Conservation (phyloP, 2,329 filamentous ascomycete species). For the Elsinoe ampelina region DNA sequence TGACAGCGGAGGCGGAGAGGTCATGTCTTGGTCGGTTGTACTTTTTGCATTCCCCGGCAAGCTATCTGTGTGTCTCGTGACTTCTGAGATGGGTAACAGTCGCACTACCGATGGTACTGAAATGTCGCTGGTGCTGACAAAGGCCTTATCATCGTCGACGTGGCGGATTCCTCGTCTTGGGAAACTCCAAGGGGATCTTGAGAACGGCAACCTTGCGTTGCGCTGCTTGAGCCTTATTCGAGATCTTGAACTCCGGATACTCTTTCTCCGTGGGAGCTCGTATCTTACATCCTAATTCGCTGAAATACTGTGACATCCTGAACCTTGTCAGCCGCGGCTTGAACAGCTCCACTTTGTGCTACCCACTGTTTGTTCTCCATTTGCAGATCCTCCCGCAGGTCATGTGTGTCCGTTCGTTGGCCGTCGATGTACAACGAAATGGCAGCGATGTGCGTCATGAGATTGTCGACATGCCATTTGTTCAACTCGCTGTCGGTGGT, state of each 20-base stretch:
- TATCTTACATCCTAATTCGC: constrained; percentile 64
- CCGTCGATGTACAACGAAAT: constrained; percentile 64
- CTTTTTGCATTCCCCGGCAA: neutral
- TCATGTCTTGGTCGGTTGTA: neutral
- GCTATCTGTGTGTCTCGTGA: neutral
- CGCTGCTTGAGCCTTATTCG: constrained; percentile 48
- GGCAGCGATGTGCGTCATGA: constrained; percentile 64
- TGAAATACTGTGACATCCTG: constrained; percentile 58
- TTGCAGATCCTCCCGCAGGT: constrained; percentile 61
- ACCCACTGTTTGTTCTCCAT: constrained; percentile 56
- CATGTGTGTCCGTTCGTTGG: constrained; percentile 61
- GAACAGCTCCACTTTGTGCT: neutral
- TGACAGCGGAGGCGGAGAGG: neutral
- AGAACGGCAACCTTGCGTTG: constrained; percentile 61
- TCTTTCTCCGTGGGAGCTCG: constrained; percentile 38
- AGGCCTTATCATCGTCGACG: constrained; percentile 19
- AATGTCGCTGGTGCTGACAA: too few species aligned
- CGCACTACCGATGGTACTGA: neutral
- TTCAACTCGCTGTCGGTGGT: constrained; percentile 44
- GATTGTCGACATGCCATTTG: constrained; percentile 61
- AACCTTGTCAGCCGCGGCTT: constrained; percentile 1
- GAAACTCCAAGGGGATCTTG: constrained; percentile 72
- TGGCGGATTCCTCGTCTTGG: constrained; percentile 46
- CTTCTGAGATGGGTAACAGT: neutral
- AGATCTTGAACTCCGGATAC: constrained; percentile 43